phyloP scores from a whole-genome alignment of 768 basidiomycete genomes.

The Lentinula detonsa region DNA sequence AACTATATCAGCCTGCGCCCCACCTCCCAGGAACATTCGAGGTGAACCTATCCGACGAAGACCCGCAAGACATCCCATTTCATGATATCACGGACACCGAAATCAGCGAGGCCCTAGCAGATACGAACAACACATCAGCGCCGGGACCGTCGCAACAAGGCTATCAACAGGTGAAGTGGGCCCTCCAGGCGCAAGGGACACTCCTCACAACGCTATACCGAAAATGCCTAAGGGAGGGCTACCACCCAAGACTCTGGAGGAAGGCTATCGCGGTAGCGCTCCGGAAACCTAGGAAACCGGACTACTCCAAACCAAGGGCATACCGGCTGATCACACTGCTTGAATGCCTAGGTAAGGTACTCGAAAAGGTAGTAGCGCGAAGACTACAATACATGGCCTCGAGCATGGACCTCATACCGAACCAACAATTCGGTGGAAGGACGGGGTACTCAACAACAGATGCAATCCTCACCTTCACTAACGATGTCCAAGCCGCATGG shows the following conservation, averaged over 20 bases:
- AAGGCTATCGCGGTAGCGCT: conserved; percentile 24
- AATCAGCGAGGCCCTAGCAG: conserved; percentile 14
- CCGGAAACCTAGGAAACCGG: conserved; percentile 27
- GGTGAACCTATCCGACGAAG: neutral
- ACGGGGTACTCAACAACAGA: too few species aligned
- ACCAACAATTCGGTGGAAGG: too few species aligned
- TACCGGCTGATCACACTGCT: conserved; percentile 29
- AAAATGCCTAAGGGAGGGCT: conserved; percentile 16
- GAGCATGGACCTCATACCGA: conserved; percentile 15
- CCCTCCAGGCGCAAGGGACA: conserved; percentile 10
- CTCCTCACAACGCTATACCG: conserved; percentile 10
- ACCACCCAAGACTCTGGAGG: conserved; percentile 16
- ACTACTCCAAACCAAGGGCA: conserved; percentile 26
- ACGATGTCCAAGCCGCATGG: too few species aligned
- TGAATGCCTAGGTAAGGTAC: conserved; percentile 26
- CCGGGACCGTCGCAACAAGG: conserved; percentile 18
- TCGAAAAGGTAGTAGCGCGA: conserved; percentile 20
- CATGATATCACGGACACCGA: conserved; percentile 13
- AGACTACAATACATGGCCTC: conserved; percentile 18
- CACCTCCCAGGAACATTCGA: neutral
- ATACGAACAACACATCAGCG: conserved; percentile 13
- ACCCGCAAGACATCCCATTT: conserved; percentile 10
- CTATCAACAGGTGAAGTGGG: conserved; percentile 19
- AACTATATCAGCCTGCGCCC: neutral
- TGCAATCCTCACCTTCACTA: too few species aligned